Evolutionary conservation across 345 rosid species (phyloP).

Genomic region (Sisymbrium altissimum): DNA sequence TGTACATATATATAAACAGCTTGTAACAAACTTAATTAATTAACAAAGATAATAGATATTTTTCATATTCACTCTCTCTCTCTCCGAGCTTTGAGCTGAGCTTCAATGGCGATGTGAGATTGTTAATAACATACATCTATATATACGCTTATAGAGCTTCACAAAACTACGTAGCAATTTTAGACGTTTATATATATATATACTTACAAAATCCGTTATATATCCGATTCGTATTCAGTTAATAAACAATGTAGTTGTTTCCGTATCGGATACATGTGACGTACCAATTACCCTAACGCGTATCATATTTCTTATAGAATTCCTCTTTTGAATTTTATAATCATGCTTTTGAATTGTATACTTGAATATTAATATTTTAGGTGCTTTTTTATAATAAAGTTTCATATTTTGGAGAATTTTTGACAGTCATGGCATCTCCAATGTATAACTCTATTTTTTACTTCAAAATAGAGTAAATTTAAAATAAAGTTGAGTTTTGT

Average conservation of each 20-base stretch:
- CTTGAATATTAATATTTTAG: background rate
- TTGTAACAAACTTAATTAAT: no score
- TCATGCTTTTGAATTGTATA: background rate
- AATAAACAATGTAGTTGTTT: background rate
- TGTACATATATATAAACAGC: no score
- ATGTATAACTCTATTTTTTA: no score
- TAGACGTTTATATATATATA: background rate
- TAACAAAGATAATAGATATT: no score
- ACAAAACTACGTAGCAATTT: background rate
- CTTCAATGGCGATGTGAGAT: no score
- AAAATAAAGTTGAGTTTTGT: no score
- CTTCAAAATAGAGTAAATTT: no score
- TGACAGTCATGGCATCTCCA: no score
- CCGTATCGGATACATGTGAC: background rate
- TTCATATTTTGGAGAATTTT: background rate
- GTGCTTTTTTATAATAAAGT: background rate
- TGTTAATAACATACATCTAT: no score
- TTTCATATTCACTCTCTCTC: no score
- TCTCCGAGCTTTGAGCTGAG: no score
- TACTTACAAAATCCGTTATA: background rate
- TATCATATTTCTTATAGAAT: background rate
- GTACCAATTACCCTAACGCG: background rate
- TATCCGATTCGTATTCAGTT: background rate
- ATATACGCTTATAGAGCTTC: conserved; percentile 9
- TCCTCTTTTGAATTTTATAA: background rate